Evolutionary conservation across 148 eudicot genomes (phyloP).

Genomic region (Simmondsia chinensis): DNA sequence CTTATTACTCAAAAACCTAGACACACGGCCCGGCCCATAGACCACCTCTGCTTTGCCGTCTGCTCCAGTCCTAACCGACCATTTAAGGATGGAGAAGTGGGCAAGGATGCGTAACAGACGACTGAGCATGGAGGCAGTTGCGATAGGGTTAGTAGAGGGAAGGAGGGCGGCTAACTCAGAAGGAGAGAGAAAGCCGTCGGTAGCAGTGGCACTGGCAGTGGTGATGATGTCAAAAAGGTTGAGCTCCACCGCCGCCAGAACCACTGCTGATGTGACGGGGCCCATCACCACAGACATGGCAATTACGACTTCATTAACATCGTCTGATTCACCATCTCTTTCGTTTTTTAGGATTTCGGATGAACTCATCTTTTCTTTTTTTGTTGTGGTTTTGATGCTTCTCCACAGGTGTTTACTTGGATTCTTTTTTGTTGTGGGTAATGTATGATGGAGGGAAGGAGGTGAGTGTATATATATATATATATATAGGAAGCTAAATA

Average conservation of each 20-base stretch:
- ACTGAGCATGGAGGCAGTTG: constrained; percentile 38
- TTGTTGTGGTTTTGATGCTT: too few species aligned
- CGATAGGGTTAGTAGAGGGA: constrained; percentile 32
- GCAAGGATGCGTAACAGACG: constrained; percentile 57
- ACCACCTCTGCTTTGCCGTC: constrained; percentile 37
- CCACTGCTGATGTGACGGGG: constrained; percentile 52
- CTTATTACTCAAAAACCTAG: constrained; percentile 46
- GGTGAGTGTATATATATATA: too few species aligned
- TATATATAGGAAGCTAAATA: too few species aligned
- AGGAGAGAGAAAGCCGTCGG: constrained; percentile 42
- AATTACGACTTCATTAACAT: too few species aligned
- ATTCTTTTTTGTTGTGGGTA: too few species aligned
- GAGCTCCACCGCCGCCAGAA: constrained; percentile 59
- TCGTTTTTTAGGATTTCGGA: too few species aligned
- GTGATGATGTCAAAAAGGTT: constrained; percentile 55
- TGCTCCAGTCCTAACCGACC: constrained; percentile 10
- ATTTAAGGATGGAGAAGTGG: constrained; percentile 39
- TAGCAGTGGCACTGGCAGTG: too few species aligned
- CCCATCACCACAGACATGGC: constrained; percentile 62
- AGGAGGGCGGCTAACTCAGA: constrained; percentile 40
- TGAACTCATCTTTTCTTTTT: too few species aligned
- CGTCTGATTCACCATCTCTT: too few species aligned
- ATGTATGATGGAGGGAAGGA: too few species aligned
- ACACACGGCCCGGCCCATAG: constrained; percentile 53
- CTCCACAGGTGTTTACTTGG: too few species aligned